phyloP scores from a whole-genome alignment of 1,284 basidiomycete genomes.

The Boletellus deceptivus region DNA sequence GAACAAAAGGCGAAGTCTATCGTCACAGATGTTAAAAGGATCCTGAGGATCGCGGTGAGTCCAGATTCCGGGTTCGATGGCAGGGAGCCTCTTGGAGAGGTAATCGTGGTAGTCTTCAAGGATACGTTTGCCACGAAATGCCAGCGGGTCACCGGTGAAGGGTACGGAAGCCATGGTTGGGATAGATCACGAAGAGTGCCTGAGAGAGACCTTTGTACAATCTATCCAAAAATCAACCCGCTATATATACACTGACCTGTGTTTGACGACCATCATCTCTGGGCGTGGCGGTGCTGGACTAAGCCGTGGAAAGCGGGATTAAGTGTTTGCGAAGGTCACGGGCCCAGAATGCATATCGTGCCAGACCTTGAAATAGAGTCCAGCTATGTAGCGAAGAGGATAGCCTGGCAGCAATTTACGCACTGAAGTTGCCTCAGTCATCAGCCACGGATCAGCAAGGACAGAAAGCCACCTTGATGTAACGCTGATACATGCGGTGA shows the following conservation, averaged over 20 bases:
- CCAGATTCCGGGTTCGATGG: neutral
- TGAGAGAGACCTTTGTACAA: neutral
- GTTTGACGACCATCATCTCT: too few relatives aligned
- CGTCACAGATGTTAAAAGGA: conserved; percentile 1
- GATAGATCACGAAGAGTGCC: neutral
- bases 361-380: too few relatives aligned
- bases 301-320: too few relatives aligned
- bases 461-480: too few relatives aligned
- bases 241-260: neutral
- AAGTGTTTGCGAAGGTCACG: too few relatives aligned
- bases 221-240: neutral
- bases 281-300: too few relatives aligned
- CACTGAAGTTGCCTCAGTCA: too few relatives aligned
- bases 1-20: conserved; percentile 3
- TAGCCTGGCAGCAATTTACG: too few relatives aligned
- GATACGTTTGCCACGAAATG: conserved; percentile 10
- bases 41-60: neutral
- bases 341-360: too few relatives aligned
- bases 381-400: too few relatives aligned
- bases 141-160: conserved; percentile 15
- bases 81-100: conserved; percentile 6
- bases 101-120: conserved; percentile 10
- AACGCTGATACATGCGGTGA: too few relatives aligned
- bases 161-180: neutral
- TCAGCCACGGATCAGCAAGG: too few relatives aligned